Conservation (phyloP, 78 protist genomes). For the Mastigamoeba balamuthi region DNA sequence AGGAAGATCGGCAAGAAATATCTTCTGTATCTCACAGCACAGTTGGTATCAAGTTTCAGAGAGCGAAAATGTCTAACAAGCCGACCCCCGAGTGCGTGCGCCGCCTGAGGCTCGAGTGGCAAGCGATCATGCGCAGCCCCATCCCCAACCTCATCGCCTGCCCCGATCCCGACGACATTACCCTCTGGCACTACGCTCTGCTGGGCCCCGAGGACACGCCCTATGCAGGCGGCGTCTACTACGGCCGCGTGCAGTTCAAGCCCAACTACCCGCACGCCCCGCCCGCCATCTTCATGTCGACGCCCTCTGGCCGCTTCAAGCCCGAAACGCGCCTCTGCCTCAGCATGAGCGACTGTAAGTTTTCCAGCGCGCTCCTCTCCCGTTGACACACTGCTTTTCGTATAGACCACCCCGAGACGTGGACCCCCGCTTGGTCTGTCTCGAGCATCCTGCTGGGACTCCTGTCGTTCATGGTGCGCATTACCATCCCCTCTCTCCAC, state of each 20-base stretch:
- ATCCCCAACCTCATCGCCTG: too few species aligned
- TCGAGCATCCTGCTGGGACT: background rate
- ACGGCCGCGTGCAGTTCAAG: conserved; percentile 1
- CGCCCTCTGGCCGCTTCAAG: conserved; percentile 31
- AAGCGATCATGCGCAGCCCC: too few species aligned
- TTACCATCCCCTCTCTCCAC: too few species aligned
- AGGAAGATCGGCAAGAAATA: too few species aligned
- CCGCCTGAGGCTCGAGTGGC: too few species aligned
- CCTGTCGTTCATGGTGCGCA: background rate
- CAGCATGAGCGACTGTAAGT: conserved; percentile 6
- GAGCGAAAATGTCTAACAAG: too few species aligned
- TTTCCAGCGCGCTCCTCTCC: background rate
- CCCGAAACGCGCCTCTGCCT: conserved; percentile 16
- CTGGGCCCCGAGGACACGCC: conserved; percentile 13
- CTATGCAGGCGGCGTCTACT: conserved; percentile 5
- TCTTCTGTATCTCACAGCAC: too few species aligned
- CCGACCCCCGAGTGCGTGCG: too few species aligned
- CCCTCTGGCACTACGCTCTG: conserved; percentile 46
- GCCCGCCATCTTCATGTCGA: conserved; percentile 31
- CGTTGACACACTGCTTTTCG: background rate
- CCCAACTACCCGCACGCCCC: conserved; percentile 17
- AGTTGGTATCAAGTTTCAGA: too few species aligned
- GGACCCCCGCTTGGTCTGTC: conserved; percentile 16
- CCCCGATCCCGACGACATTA: too few species aligned
- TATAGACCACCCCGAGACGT: conserved; percentile 24